Evolutionary conservation across 768 basidiomycete species (phyloP), one percentile per base, ranked within the genome.

Genomic region (Jaapia argillacea): DNA sequence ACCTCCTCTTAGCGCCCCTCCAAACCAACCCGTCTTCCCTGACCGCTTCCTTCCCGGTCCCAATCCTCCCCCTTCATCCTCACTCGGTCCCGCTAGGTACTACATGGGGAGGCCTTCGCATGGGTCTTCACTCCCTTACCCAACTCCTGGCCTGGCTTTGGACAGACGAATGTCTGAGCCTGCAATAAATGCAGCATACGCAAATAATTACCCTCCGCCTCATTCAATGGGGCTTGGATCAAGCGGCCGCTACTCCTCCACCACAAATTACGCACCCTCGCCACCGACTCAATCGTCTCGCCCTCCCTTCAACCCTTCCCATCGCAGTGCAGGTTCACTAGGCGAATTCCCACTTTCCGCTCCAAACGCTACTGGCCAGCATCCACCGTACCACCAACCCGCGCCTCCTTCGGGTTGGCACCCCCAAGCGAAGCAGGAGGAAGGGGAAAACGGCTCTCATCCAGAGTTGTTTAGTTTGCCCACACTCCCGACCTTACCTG

Each of bases 141-240:
- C 43, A 24, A 49, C 45, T 24, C 46, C 39, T 45, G 45, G 43
- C 33, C 49, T 64, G 45, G 56, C 67, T 49, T 60, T 72, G 45
- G 77, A 79, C 63, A 75, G 79, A 55, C 75, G 80, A 58, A 78
- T 81, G 75, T 82, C 80, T 54, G 79, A 81, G 57, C 78, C 80
- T 38, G 62, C 74, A 43, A 63, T 73, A 48, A 66, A 71, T 47
- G 50, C 64, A 33, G 48, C 60, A 41, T 54, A 65, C 36, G 43
- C 64, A 44, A 43, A 60, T 31, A 60, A 5, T 14, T 22, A 6
- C 24, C 39, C 22, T 44, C 21, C 28, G 10, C 28, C 28, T 33
- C 10, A 10, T 16, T 16, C 28, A 33, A 16, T 16, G 10, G 10
- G 28, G 16, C 28, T 33, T 33, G 16, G 10, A 33, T 10, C 28